phyloP scores from a whole-genome alignment of 768 basidiomycete genomes.

The Chalciporus piperatus region DNA sequence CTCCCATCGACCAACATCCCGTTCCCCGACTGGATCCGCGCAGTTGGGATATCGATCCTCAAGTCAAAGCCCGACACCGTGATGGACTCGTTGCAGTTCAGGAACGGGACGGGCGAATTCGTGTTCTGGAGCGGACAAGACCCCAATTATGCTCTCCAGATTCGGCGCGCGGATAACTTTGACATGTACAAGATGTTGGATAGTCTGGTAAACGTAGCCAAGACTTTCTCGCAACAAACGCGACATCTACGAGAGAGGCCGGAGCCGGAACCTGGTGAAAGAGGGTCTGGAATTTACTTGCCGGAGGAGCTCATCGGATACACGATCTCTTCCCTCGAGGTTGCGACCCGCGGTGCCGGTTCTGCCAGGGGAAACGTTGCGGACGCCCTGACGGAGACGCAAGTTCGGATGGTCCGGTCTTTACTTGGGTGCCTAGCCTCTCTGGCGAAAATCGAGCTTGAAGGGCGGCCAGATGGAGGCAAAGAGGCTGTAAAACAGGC shows the following conservation, averaged over 20 bases:
- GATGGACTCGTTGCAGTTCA: slow-evolving; percentile 70
- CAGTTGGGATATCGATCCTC: slow-evolving; percentile 84
- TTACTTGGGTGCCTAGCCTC: slow-evolving; percentile 67
- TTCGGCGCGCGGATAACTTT: slow-evolving; percentile 51
- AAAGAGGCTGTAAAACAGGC: slow-evolving; percentile 76
- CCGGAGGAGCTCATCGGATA: slow-evolving; percentile 91
- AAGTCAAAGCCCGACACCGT: slow-evolving; percentile 75
- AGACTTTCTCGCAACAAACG: slow-evolving; percentile 81
- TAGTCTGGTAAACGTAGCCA: slow-evolving; percentile 75
- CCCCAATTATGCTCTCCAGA: slow-evolving; percentile 56
- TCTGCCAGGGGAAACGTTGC: slow-evolving; percentile 51
- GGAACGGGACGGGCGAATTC: slow-evolving; percentile 83
- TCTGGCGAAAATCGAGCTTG: slow-evolving; percentile 67
- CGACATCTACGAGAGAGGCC: slow-evolving; percentile 75
- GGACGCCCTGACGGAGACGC: slow-evolving; percentile 67
- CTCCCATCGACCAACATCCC: slow-evolving; percentile 47
- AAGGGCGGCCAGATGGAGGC: slow-evolving; percentile 68
- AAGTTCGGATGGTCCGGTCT: slow-evolving; percentile 73
- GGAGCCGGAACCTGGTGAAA: slow-evolving; percentile 68
- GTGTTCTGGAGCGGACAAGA: slow-evolving; percentile 89
- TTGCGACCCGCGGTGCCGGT: slow-evolving; percentile 69
- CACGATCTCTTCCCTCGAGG: slow-evolving; percentile 79
- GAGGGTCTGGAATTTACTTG: slow-evolving; percentile 84
- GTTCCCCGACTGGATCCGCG: slow-evolving; percentile 88
- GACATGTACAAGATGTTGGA: slow-evolving; percentile 82